Evolutionary conservation across 371 early-diverging fungal species (phyloP).

Genomic region (Mortierella sp.): DNA sequence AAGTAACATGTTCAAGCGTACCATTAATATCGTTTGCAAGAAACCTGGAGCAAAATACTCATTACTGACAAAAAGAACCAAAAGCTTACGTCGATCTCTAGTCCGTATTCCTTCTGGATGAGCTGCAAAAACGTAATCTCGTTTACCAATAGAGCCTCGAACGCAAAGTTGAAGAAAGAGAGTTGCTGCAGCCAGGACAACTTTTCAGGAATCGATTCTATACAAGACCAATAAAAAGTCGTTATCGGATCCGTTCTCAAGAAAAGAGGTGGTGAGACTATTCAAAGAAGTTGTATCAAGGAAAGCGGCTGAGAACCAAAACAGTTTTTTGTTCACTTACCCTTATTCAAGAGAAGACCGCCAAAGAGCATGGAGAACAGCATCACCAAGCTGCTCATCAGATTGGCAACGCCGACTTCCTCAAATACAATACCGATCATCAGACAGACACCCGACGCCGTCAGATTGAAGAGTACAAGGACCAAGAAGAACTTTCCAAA

Average conservation of each 20-base stretch:
- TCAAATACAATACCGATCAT: constrained; percentile 81
- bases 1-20: not conserved
- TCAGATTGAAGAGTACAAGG: constrained; percentile 86
- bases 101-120: constrained; percentile 82
- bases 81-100: constrained; percentile 76
- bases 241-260: no score
- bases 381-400: constrained; percentile 86
- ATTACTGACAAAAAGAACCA: not conserved
- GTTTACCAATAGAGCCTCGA: constrained; percentile 91
- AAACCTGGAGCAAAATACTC: not conserved
- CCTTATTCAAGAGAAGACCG: constrained; percentile 89
- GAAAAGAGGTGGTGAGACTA: no score
- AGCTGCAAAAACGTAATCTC: constrained; percentile 84
- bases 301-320: not conserved
- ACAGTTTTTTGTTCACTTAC: constrained; percentile 68
- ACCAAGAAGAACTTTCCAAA: constrained; percentile 87
- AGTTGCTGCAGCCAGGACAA: constrained; percentile 84
- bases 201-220: constrained; percentile 81
- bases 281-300: no score
- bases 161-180: constrained; percentile 89
- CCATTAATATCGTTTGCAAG: not conserved
- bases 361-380: constrained; percentile 94
- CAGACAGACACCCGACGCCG: constrained; percentile 85
- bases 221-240: constrained; percentile 9
- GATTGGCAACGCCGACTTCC: constrained; percentile 85